These are phyloP conservation scores for Xylaria digitata DNA, from an alignment of 2,329 filamentous ascomycete species.

Conservation along the genomic window DNA sequence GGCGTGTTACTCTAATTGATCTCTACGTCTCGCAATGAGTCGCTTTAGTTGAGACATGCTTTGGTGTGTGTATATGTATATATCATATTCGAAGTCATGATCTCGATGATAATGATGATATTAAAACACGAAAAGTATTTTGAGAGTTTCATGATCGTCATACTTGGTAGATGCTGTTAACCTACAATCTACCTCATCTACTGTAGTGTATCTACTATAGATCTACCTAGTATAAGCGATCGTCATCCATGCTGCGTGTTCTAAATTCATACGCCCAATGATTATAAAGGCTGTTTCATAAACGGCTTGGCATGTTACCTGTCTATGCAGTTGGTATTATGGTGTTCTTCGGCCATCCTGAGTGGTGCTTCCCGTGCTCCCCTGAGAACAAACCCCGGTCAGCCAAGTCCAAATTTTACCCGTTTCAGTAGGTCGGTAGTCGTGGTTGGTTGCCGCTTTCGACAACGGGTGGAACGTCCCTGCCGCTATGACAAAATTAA, in stretches of 20 bases:
- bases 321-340: background rate
- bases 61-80: background rate
- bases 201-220: background rate
- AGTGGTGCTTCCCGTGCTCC: background rate
- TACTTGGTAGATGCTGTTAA: too few relatives aligned
- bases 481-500: conserved; percentile 30
- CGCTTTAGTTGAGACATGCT: background rate
- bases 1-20: background rate
- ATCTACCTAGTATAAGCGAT: background rate
- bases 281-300: conserved; percentile 28
- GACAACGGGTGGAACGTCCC: background rate
- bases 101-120: background rate
- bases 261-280: conserved; percentile 2
- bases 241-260: conserved; percentile 15
- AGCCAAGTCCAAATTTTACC: conserved; percentile 23
- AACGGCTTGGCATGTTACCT: conserved; percentile 24
- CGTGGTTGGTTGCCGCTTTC: conserved; percentile 19
- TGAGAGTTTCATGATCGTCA: too few relatives aligned
- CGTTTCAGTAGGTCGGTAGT: conserved; percentile 15
- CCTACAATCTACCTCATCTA: too few relatives aligned
- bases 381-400: conserved; percentile 18
- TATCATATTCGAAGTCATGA: background rate
- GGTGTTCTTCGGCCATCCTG: background rate
- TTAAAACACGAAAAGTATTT: too few relatives aligned
- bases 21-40: background rate